A percentile compares a stretch with the other conserved stretches of the same genome.
These are phyloP conservation scores for Lactarius trivialis DNA, from an alignment of 768 basidiomycete species.

Conservation along the genomic window DNA sequence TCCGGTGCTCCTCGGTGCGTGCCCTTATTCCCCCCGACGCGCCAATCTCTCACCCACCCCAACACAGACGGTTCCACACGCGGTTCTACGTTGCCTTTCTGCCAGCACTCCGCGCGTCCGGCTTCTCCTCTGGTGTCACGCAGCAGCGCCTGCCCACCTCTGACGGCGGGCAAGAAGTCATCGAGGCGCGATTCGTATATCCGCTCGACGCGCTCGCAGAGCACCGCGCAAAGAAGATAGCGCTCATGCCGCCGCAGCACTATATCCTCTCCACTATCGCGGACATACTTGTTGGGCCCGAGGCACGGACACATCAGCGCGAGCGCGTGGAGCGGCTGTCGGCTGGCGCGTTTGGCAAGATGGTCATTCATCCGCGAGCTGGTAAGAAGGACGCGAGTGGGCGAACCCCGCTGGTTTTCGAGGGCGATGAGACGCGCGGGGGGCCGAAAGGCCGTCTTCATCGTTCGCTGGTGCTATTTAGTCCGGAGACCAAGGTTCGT, in stretches of 20 bases:
- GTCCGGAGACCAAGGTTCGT: conserved; percentile 45
- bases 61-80: conserved; percentile 60
- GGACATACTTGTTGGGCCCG: conserved; percentile 39
- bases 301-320: conserved; percentile 41
- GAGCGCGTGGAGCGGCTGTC: conserved; percentile 43
- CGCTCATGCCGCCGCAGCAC: conserved; percentile 68
- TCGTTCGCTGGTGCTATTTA: conserved; percentile 44
- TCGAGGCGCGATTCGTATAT: conserved; percentile 59
- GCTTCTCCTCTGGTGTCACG: conserved; percentile 47
- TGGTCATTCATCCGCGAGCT: conserved; percentile 50
- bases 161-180: conserved; percentile 66
- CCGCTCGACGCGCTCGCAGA: conserved; percentile 48
- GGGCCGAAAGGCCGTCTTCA: conserved; percentile 55
- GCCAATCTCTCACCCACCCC: not conserved
- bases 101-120: conserved; percentile 35
- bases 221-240: conserved; percentile 44
- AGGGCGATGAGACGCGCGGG: conserved; percentile 64
- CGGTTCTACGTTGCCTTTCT: conserved; percentile 66
- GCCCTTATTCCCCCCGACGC: not conserved
- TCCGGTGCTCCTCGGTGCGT: conserved; percentile 42
- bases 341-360: conserved; percentile 48
- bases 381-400: conserved; percentile 38
- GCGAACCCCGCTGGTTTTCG: conserved; percentile 48
- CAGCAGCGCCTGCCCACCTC: conserved; percentile 57
- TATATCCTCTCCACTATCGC: conserved; percentile 61